These are phyloP conservation scores for Aspergillus calidoustus DNA, from an alignment of 2,329 filamentous ascomycete species.

Conservation along the genomic window DNA sequence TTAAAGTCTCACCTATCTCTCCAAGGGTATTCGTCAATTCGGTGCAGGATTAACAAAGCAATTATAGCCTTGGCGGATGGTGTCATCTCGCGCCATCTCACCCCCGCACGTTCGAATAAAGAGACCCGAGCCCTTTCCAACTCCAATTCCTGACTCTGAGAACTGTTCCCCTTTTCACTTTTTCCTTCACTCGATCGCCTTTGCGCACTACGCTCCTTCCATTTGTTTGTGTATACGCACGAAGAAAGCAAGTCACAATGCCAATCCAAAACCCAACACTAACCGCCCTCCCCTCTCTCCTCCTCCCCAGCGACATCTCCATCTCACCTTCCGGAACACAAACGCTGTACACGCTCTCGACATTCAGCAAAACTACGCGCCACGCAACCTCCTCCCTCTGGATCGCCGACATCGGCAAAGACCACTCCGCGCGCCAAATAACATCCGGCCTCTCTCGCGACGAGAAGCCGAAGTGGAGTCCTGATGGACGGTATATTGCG, in stretches of 20 bases:
- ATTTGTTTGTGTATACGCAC: background rate
- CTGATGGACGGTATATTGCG: slow-evolving; percentile 9
- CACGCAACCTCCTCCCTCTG: slow-evolving; percentile 7
- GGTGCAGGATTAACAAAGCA: background rate
- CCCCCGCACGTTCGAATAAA: slow-evolving; percentile 4
- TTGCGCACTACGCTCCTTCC: background rate
- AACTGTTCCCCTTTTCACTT: background rate
- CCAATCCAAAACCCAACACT: background rate
- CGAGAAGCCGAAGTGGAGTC: slow-evolving; percentile 9
- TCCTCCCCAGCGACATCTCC: slow-evolving; percentile 9
- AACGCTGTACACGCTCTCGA: slow-evolving; percentile 10
- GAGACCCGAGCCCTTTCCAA: background rate
- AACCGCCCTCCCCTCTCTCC: slow-evolving; percentile 12
- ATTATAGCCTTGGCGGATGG: slow-evolving; percentile 1
- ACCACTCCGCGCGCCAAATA: slow-evolving; percentile 15
- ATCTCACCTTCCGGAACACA: slow-evolving; percentile 11
- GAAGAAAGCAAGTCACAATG: background rate
- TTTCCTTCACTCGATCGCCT: background rate
- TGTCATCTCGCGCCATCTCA: slow-evolving; percentile 13
- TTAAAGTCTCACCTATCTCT: background rate
- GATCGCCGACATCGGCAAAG: slow-evolving; percentile 8
- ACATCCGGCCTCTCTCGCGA: slow-evolving; percentile 16
- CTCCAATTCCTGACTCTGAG: background rate
- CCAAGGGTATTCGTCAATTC: background rate
- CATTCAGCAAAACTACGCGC: background rate